These are phyloP conservation scores for Aspergillus baeticus DNA, from an alignment of 495 filamentous ascomycete species.

Conservation along the genomic window DNA sequence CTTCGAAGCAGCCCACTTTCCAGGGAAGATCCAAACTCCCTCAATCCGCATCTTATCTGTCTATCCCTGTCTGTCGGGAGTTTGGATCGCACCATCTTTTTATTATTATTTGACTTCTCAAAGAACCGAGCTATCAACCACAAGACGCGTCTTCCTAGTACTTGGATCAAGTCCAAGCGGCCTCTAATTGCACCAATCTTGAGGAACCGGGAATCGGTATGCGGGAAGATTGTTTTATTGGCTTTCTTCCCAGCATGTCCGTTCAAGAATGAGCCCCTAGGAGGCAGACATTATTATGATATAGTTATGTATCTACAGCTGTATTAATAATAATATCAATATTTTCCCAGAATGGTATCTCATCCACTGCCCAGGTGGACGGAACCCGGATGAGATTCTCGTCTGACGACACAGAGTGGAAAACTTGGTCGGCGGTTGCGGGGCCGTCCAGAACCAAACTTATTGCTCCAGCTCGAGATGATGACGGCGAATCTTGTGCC, in stretches of 20 bases:
- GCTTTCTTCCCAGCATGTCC: no score
- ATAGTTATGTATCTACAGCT: no score
- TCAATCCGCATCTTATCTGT: conserved; percentile 8
- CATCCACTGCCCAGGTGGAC: no score
- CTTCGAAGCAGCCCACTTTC: conserved; percentile 13
- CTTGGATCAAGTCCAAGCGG: background rate
- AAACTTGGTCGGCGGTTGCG: conserved; percentile 21
- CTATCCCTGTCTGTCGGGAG: conserved; percentile 21
- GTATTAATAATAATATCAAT: no score
- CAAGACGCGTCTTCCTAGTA: background rate
- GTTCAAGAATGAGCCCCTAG: no score
- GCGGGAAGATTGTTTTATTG: no score
- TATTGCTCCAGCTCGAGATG: background rate
- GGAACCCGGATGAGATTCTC: conserved; percentile 1
- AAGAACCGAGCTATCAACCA: background rate
- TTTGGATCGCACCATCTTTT: background rate
- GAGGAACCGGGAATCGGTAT: no score
- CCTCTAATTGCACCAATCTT: background rate
- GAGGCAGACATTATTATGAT: no score
- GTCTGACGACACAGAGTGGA: conserved; percentile 20
- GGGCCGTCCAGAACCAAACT: conserved; percentile 10
- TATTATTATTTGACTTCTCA: background rate
- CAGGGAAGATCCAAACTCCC: background rate
- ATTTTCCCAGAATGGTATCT: no score
- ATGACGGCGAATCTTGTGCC: background rate